These are phyloP conservation scores for Lactuca saligna DNA, from an alignment of 129 eudicot genomes.

Conservation along the genomic window DNA sequence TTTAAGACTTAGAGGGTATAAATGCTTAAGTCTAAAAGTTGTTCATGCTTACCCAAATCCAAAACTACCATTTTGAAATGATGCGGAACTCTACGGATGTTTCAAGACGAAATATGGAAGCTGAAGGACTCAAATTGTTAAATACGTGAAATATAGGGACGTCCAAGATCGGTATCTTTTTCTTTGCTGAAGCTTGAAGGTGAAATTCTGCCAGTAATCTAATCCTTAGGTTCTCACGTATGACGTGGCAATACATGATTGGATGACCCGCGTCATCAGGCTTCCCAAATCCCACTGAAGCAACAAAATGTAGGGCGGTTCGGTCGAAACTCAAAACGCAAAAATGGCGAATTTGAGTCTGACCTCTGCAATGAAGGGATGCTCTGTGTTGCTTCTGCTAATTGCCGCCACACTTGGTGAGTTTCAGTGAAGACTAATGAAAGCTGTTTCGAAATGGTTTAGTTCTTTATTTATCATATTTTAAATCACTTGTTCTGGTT, in stretches of 20 bases:
- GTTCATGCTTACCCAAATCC: neutral
- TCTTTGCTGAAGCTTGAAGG: too few species aligned
- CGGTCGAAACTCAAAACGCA: neutral
- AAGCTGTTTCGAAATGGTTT: neutral
- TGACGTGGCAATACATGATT: conserved; percentile 39
- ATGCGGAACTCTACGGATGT: neutral
- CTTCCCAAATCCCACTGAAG: conserved; percentile 26
- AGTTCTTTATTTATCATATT: neutral
- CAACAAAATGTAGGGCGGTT: conserved; percentile 12
- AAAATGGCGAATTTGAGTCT: conserved; percentile 31
- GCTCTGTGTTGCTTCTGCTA: conserved; percentile 39
- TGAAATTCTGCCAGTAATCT: neutral
- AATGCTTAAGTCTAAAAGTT: neutral
- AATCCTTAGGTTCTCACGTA: neutral
- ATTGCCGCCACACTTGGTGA: conserved; percentile 49
- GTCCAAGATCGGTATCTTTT: neutral
- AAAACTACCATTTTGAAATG: neutral
- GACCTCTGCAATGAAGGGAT: conserved; percentile 27
- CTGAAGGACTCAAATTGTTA: conserved; percentile 1
- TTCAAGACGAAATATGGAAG: neutral
- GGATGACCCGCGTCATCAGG: conserved; percentile 32
- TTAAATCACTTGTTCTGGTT: conserved; percentile 14
- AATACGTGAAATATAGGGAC: neutral
- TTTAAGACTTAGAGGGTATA: too few species aligned
- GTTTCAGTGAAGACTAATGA: neutral